Evolutionary conservation across 2,329 filamentous ascomycete species (phyloP).

Genomic region (Pezicula radicicola): DNA sequence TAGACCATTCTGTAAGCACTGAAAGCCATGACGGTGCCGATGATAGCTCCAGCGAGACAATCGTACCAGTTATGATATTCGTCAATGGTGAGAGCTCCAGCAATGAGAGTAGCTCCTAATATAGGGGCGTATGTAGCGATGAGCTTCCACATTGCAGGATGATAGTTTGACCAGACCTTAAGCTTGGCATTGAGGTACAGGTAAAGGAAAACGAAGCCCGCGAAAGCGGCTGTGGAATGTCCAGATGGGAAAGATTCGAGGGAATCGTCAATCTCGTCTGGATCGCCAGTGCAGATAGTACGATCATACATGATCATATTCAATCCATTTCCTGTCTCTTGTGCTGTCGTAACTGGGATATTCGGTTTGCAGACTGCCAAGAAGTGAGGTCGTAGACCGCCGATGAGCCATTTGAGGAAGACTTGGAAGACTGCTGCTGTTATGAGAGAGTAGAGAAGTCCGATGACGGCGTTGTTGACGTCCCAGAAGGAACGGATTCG

Average conservation of each 20-base stretch:
- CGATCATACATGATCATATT: constrained; percentile 64
- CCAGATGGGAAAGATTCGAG: constrained; percentile 72
- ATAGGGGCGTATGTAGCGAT: constrained; percentile 62
- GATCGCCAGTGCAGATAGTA: constrained; percentile 67
- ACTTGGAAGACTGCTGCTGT: constrained; percentile 73
- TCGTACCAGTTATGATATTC: constrained; percentile 78
- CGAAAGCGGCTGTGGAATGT: constrained; percentile 71
- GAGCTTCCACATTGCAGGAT: constrained; percentile 72
- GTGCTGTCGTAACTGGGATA: constrained; percentile 36
- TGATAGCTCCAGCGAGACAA: constrained; percentile 61
- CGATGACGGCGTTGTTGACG: constrained; percentile 67
- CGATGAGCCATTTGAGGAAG: constrained; percentile 73
- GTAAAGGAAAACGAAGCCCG: constrained; percentile 66
- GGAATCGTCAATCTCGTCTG: constrained; percentile 61
- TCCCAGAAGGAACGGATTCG: constrained; percentile 68
- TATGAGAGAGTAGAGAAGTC: constrained; percentile 68
- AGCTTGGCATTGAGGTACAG: constrained; percentile 78
- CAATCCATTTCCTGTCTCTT: constrained; percentile 47
- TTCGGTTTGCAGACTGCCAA: constrained; percentile 66
- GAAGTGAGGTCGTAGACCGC: constrained; percentile 70
- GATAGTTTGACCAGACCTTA: constrained; percentile 71
- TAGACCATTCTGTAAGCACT: constrained; percentile 66
- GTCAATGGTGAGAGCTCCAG: constrained; percentile 67
- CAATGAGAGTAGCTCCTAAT: constrained; percentile 65
- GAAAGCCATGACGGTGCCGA: constrained; percentile 65